Evolutionary conservation across 345 rosid species (phyloP).

Genomic region (Camelina hispida): DNA sequence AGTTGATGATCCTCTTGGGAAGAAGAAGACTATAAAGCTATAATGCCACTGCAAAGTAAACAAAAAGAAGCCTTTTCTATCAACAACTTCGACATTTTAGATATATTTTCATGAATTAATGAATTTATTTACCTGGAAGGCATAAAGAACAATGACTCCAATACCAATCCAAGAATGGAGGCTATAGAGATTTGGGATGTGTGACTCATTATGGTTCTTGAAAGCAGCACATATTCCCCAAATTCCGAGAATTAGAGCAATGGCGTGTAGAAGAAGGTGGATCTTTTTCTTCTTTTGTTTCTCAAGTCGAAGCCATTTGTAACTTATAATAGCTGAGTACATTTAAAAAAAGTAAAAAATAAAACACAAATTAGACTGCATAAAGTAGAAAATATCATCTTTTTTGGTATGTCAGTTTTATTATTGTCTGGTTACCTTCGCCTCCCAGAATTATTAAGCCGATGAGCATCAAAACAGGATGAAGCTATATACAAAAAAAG

Average conservation of each 20-base stretch:
- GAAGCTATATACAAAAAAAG: constrained; percentile 51
- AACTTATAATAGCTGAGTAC: constrained; percentile 70
- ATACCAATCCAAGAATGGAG: constrained; percentile 94
- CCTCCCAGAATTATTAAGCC: constrained; percentile 85
- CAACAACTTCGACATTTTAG: not conserved
- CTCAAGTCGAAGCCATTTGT: constrained; percentile 63
- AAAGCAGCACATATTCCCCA: constrained; percentile 71
- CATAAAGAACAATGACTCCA: constrained; percentile 64
- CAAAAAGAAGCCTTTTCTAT: not conserved
- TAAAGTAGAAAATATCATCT: not conserved
- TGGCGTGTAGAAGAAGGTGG: constrained; percentile 74
- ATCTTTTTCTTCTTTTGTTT: constrained; percentile 65
- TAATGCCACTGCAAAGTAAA: constrained; percentile 65
- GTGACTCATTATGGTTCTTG: constrained; percentile 74
- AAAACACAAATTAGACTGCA: constrained; percentile 13
- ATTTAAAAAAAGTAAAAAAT: not conserved
- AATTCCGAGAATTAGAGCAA: constrained; percentile 65
- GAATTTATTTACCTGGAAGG: constrained; percentile 62
- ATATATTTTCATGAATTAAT: not conserved
- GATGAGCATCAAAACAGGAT: constrained; percentile 81
- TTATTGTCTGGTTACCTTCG: constrained; percentile 64
- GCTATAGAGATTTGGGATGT: constrained; percentile 78
- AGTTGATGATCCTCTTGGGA: constrained; percentile 57
- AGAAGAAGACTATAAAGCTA: constrained; percentile 72
- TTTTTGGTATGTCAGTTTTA: not conserved